These are phyloP conservation scores for Aspergillus fischeri DNA, from an alignment of 2,329 filamentous ascomycete species.

Conservation along the genomic window DNA sequence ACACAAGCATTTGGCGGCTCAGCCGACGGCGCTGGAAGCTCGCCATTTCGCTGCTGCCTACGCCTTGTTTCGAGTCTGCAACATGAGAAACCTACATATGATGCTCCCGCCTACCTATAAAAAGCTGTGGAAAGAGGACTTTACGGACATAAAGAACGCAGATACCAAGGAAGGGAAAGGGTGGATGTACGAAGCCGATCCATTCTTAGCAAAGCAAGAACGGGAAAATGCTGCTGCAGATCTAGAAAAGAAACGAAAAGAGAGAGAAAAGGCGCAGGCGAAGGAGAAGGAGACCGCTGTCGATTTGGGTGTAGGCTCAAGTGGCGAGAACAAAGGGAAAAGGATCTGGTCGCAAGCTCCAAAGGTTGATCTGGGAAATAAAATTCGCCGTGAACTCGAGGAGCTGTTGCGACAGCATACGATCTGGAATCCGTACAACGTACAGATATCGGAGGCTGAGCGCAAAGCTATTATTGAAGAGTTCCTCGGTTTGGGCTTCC, in stretches of 20 bases:
- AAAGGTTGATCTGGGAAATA: slow-evolving; percentile 88
- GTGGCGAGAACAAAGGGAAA: slow-evolving; percentile 48
- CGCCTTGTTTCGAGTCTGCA: slow-evolving; percentile 84
- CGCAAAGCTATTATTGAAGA: slow-evolving; percentile 65
- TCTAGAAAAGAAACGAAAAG: slow-evolving; percentile 74
- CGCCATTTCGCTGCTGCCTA: slow-evolving; percentile 92
- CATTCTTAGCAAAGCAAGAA: slow-evolving; percentile 76
- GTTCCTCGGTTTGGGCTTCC: slow-evolving; percentile 74
- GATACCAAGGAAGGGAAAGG: slow-evolving; percentile 72
- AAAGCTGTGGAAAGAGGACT: slow-evolving; percentile 84
- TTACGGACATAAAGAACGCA: slow-evolving; percentile 73
- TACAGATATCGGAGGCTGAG: slow-evolving; percentile 58
- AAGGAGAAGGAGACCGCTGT: slow-evolving; percentile 64
- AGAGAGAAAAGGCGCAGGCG: slow-evolving; percentile 58
- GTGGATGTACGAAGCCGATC: slow-evolving; percentile 95
- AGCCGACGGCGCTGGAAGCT: slow-evolving; percentile 81
- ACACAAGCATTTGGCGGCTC: slow-evolving; percentile 70
- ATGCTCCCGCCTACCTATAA: slow-evolving; percentile 88
- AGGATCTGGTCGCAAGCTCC: slow-evolving; percentile 78
- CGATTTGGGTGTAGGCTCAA: slow-evolving; percentile 45
- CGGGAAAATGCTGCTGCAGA: slow-evolving; percentile 71
- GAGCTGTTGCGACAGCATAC: slow-evolving; percentile 70
- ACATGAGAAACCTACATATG: slow-evolving; percentile 93
- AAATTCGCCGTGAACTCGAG: slow-evolving; percentile 75
- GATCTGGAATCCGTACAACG: slow-evolving; percentile 79